Evolutionary conservation across 371 early-diverging fungal genomes (phyloP).

Genomic region (Saksenaea oblongispora): DNA sequence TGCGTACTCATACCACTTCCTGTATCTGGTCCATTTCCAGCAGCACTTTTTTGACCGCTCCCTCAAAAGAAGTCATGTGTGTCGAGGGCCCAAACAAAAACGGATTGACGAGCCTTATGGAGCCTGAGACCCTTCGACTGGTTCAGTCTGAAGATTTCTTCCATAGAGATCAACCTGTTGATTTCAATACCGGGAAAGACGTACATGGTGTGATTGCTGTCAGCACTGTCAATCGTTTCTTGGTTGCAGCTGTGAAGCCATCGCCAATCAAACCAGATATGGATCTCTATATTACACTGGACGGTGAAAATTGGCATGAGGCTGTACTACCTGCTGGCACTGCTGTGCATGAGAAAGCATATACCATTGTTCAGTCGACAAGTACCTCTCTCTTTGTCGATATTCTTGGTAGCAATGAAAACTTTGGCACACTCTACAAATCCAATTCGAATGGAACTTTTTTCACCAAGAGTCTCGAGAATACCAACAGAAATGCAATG

Average conservation of each 20-base stretch:
- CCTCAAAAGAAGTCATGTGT: slow-evolving; percentile 66
- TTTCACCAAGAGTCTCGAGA: slow-evolving; percentile 74
- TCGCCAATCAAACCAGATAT: slow-evolving; percentile 43
- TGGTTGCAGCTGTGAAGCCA: slow-evolving; percentile 70
- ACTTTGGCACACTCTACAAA: slow-evolving; percentile 75
- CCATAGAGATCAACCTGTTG: slow-evolving; percentile 48
- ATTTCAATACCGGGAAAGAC: slow-evolving; percentile 46
- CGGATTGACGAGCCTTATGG: slow-evolving; percentile 36
- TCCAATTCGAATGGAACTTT: slow-evolving; percentile 92
- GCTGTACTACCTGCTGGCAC: slow-evolving; percentile 62
- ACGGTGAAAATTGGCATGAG: slow-evolving; percentile 66
- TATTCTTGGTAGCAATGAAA: slow-evolving; percentile 43
- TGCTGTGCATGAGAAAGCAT: slow-evolving; percentile 55
- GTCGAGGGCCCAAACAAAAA: slow-evolving; percentile 53
- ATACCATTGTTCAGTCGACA: slow-evolving; percentile 79
- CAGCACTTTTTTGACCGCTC: slow-evolving; percentile 49
- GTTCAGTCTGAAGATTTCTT: slow-evolving; percentile 70
- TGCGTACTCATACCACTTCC: slow-evolving; percentile 55
- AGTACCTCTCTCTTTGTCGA: slow-evolving; percentile 67
- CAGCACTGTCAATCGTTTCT: slow-evolving; percentile 63
- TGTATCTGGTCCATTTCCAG: slow-evolving; percentile 75
- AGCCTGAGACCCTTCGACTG: slow-evolving; percentile 51
- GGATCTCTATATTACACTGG: slow-evolving; percentile 59
- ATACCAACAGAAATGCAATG: slow-evolving; percentile 73
- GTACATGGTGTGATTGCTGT: slow-evolving; percentile 64